Evolutionary conservation across 2,329 filamentous ascomycete species (phyloP).

Genomic region (Curvularia hawaiiensis): DNA sequence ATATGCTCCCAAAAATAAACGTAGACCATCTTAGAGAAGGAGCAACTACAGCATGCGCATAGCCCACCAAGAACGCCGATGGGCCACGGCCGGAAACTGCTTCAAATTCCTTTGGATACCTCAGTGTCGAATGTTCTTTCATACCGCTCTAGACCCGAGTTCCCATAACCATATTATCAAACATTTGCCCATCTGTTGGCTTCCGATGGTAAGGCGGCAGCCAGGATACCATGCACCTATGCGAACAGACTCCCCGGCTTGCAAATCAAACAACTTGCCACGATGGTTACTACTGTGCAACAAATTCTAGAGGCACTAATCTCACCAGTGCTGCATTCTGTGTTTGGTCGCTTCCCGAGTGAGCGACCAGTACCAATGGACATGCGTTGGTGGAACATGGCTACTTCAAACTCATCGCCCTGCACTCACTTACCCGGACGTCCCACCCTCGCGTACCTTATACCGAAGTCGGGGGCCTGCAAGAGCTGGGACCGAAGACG

Average conservation of each 20-base stretch:
- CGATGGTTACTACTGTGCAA: not conserved
- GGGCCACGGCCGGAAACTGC: slow-evolving; percentile 3
- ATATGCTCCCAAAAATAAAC: slow-evolving; percentile 18
- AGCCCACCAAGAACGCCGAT: not conserved
- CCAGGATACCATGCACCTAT: slow-evolving; percentile 6
- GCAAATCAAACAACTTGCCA: slow-evolving; percentile 13
- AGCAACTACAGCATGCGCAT: not conserved
- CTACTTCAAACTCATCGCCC: slow-evolving; percentile 4
- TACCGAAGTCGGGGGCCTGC: not conserved
- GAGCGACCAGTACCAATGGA: slow-evolving; percentile 14
- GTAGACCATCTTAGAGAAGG: not conserved
- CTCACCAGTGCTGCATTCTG: not conserved
- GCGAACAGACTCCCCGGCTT: not conserved
- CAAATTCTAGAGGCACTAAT: slow-evolving; percentile 3
- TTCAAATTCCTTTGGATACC: not conserved
- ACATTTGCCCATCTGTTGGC: not conserved
- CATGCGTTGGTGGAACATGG: slow-evolving; percentile 28
- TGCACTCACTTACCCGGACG: slow-evolving; percentile 16
- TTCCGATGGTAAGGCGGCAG: slow-evolving; percentile 6
- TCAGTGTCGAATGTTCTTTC: not conserved
- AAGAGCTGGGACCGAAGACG: not conserved
- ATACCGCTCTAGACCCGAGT: not conserved
- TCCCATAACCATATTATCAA: not conserved
- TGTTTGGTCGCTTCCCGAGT: slow-evolving; percentile 4
- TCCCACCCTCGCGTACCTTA: slow-evolving; percentile 9